Evolutionary conservation across 345 rosid genomes (phyloP).

Genomic region (Rhizophora mangle): DNA sequence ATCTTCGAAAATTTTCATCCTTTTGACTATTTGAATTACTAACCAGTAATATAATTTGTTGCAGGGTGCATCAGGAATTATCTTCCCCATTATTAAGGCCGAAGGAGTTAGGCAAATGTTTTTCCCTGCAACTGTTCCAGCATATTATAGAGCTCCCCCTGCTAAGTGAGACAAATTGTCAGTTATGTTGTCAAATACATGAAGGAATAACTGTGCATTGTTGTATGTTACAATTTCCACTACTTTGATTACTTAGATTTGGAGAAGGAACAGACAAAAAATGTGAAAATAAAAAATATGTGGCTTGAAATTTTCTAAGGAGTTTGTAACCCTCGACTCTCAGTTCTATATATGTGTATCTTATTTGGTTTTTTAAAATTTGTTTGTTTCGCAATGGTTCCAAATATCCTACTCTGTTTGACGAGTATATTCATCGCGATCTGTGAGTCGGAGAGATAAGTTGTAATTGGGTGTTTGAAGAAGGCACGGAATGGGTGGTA

Average conservation of each 20-base stretch:
- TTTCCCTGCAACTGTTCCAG: conserved; percentile 46
- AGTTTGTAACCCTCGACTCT: neutral
- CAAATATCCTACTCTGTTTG: too few species aligned
- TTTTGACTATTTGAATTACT: conserved; percentile 37
- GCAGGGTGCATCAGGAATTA: conserved; percentile 39
- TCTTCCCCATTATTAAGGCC: conserved; percentile 44
- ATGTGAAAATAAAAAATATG: neutral
- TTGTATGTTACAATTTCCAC: neutral
- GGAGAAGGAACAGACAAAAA: neutral
- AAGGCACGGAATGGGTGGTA: too few species aligned
- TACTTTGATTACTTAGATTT: too few species aligned
- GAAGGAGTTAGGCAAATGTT: conserved; percentile 51
- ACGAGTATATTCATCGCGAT: too few species aligned
- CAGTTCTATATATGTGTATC: neutral
- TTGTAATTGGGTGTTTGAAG: too few species aligned
- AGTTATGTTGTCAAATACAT: neutral
- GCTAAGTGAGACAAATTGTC: conserved; percentile 6
- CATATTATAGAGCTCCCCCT: conserved; percentile 40
- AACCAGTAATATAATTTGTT: conserved; percentile 33
- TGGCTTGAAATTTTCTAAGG: neutral
- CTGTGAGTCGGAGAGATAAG: too few species aligned
- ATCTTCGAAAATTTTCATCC: neutral
- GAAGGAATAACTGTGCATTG: neutral
- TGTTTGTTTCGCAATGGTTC: too few species aligned
- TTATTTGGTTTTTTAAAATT: neutral